Evolutionary conservation across 2,329 filamentous ascomycete species (phyloP).

Genomic region (Trichoderma harzianum): DNA sequence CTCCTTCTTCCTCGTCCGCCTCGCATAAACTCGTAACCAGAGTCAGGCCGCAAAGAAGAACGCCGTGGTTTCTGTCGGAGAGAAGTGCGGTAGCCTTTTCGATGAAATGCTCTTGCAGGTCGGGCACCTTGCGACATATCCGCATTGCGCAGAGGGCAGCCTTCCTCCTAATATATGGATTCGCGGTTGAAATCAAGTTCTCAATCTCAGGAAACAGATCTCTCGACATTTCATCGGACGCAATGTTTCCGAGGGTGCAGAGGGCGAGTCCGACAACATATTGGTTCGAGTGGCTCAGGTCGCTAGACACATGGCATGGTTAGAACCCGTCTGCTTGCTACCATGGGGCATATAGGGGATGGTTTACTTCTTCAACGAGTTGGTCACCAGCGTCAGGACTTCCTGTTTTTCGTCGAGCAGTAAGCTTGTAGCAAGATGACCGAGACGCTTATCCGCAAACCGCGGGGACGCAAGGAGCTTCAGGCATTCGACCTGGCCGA

Average conservation of each 20-base stretch:
- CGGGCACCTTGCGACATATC: constrained; percentile 96
- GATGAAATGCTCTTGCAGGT: constrained; percentile 93
- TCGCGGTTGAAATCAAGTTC: constrained; percentile 82
- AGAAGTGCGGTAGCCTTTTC: constrained; percentile 88
- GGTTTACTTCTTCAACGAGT: constrained; percentile 90
- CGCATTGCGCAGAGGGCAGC: constrained; percentile 98
- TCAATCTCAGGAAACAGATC: constrained; percentile 97
- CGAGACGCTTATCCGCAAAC: constrained; percentile 95
- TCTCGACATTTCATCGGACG: constrained; percentile 96
- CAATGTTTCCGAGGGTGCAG: constrained; percentile 95
- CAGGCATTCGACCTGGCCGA: constrained; percentile 98
- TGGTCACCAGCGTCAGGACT: constrained; percentile 93
- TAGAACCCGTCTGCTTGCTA: background rate
- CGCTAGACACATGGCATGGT: constrained; percentile 51
- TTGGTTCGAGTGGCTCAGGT: constrained; percentile 94
- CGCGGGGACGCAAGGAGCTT: constrained; percentile 95
- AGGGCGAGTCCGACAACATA: constrained; percentile 96
- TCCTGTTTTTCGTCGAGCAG: constrained; percentile 98
- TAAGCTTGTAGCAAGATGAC: constrained; percentile 93
- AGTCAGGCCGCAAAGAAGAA: constrained; percentile 87
- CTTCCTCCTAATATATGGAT: constrained; percentile 97
- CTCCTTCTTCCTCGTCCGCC: constrained; percentile 86
- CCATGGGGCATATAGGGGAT: background rate
- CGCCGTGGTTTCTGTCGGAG: constrained; percentile 92
- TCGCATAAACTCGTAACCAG: constrained; percentile 90